Base-by-base conservation (phyloP, 441 rosid species). In the Bruguiera hainesii region DNA sequence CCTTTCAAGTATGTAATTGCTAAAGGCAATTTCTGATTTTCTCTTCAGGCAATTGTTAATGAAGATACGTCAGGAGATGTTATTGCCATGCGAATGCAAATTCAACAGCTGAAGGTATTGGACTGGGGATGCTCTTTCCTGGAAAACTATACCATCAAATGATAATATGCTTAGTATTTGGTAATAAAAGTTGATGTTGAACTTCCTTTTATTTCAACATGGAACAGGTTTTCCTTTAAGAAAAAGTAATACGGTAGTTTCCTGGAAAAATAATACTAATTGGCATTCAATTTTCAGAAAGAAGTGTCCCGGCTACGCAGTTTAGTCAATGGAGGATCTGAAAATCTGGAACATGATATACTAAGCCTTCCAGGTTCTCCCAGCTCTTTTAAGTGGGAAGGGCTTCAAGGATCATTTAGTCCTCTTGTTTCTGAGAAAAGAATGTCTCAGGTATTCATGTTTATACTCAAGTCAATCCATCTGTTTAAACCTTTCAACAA, bases 31-130 rank as follows among this genome's bases (percentile, higher is more conserved):
- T 64, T 26, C 51, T 35, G 39, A 28, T 64, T 16, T 57, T 53
- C 52, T 53, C 50, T 68, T 63, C 75, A 96, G 99, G 99, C 98
- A 64, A 83, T 96, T 71, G 84, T 96, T 65, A 96, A 96, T 64
- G 99, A 96, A 83, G 99, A 96, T 82, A 90, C 99, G 65, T 90
- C 92, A 39, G 99, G 99, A 68, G 98, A 96, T 84, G 94, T 93
- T 61, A 81, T 92, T 78, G 87, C 92, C 65, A 92, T 96, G 99
- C 80, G 99, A 57, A 66, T 83, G 78, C 97, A 96, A 83, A 96
- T 96, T 72, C 99, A 96, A 76, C 97, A 93, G 63, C 93, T 96
- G 5, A 96, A 88, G 93, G 99, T 93, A 85, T 29, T 57, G 21
- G 67, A 26, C 70, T 71, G 46, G 15, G 61, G 51, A 58, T 53